These are phyloP conservation scores for Gnomoniopsis smithogilvyi DNA, from an alignment of 2,329 filamentous ascomycete species.

Conservation along the genomic window DNA sequence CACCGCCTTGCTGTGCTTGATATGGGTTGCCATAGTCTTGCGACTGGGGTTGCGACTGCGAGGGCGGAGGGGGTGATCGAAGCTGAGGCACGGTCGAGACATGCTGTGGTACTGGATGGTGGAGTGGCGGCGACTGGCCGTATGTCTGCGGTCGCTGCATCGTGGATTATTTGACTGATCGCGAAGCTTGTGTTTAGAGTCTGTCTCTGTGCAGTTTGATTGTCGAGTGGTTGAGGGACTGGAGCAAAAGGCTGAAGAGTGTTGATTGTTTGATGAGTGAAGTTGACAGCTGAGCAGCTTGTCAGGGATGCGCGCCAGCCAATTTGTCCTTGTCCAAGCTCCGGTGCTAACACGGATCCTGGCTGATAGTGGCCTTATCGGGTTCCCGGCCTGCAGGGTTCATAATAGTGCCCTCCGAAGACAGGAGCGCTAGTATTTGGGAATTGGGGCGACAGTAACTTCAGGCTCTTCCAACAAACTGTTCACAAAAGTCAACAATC, in stretches of 20 bases:
- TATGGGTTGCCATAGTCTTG: constrained; percentile 65
- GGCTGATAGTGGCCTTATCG: too few species aligned
- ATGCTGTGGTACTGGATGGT: constrained; percentile 97
- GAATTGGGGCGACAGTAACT: too few species aligned
- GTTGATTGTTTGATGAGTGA: neutral
- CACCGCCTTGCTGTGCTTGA: constrained; percentile 64
- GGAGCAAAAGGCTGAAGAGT: neutral
- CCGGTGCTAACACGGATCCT: too few species aligned
- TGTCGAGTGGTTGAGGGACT: neutral
- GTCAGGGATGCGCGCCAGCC: too few species aligned
- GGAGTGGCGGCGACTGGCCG: constrained; percentile 86
- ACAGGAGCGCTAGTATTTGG: neutral
- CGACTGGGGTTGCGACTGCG: constrained; percentile 64
- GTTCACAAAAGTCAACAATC: too few species aligned
- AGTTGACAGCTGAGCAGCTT: neutral
- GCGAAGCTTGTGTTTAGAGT: neutral
- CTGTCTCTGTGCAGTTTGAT: neutral
- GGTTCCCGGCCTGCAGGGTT: too few species aligned
- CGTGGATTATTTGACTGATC: constrained; percentile 26
- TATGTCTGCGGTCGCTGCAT: constrained; percentile 86
- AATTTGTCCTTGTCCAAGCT: too few species aligned
- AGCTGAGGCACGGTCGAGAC: constrained; percentile 97
- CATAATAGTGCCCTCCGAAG: neutral
- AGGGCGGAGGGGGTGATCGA: constrained; percentile 84
- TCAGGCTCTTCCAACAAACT: too few species aligned